Evolutionary conservation across 2,329 filamentous ascomycete species (phyloP), one percentile per base, ranked within the genome.

Genomic region (Stagonosporopsis tanaceti): DNA sequence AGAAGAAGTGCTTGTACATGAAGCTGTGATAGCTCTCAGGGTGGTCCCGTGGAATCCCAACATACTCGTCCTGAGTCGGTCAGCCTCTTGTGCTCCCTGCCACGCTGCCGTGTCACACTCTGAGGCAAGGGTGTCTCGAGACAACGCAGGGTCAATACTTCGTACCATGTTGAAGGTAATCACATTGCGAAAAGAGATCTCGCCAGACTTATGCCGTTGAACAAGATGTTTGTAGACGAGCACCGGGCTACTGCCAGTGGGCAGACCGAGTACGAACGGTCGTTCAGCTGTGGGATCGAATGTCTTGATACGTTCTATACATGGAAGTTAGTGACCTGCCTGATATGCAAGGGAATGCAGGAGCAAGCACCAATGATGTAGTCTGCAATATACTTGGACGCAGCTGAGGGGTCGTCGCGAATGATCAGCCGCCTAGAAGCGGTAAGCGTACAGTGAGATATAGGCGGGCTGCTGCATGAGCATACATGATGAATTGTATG

Each of bases 1-100:
- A 91, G 82, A 96, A 96, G 82, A 96, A 92, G 79, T 95, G 85
- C 78, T 90, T 91, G 85, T 93, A 96, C 92, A 96, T 95, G 81
- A 95, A 96, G 64, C 88, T 91, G 80, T 96, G 92, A 78, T 96
- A 96, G 69, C 89, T 92, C 76, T 95, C 88, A 12, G 91, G 88
- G 74, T 96, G 91, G 68, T 93, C 90, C 69, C 90, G 87, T 32
- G 91, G 89, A 61, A 96, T 85, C 55, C 89, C 90, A 64, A 95
- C 90, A 71, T 96, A 96, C 79, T 96, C 92, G 78, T 96, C 92
- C 87, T 90, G 64, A 34, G 50, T 28, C 34, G 44, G 61, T 75
- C 62, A 75, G 72, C 54, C 45, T 51, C 17, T 48, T 48, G 63
- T 55, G 45, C 46, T 45, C 40, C 52, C 47, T 51, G 51, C 47